These are phyloP conservation scores for Nigrograna mackinnonii DNA, from an alignment of 2,329 filamentous ascomycete species.

Conservation along the genomic window DNA sequence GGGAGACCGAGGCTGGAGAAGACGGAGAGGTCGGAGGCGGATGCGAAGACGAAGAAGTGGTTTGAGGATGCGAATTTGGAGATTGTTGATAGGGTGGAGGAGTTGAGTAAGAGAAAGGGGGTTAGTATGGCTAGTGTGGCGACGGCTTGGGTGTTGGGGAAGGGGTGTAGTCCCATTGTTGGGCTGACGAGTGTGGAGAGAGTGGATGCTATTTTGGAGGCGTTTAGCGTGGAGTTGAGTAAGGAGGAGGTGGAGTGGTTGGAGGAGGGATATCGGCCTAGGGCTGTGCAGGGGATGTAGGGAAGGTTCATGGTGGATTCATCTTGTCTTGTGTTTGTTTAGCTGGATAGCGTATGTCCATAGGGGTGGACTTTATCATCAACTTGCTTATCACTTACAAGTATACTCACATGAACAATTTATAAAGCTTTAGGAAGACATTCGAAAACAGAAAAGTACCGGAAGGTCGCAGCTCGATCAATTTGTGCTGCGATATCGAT, in stretches of 20 bases:
- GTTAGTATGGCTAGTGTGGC: slow-evolving; percentile 62
- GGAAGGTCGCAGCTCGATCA: too few species aligned
- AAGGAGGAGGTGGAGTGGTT: slow-evolving; percentile 22
- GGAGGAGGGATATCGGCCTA: slow-evolving; percentile 21
- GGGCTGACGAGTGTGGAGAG: slow-evolving; percentile 19
- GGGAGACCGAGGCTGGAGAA: slow-evolving; percentile 30
- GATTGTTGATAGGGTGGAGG: slow-evolving; percentile 57
- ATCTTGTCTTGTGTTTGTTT: too few species aligned
- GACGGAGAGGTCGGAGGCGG: slow-evolving; percentile 1
- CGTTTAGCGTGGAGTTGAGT: slow-evolving; percentile 12
- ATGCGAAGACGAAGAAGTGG: slow-evolving; percentile 8
- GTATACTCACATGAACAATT: too few species aligned
- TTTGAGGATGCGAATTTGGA: slow-evolving; percentile 48
- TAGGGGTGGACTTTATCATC: too few species aligned
- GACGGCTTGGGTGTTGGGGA: slow-evolving; percentile 20
- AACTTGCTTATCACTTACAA: too few species aligned
- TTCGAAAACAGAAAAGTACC: too few species aligned
- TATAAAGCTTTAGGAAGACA: too few species aligned
- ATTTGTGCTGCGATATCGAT: too few species aligned
- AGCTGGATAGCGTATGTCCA: too few species aligned
- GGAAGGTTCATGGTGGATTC: too few species aligned
- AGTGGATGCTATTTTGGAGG: slow-evolving; percentile 21
- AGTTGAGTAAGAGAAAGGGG: slow-evolving; percentile 56
- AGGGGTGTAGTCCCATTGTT: slow-evolving; percentile 22
- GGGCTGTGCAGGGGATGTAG: slow-evolving; percentile 13